phyloP scores from a whole-genome alignment of 768 basidiomycete genomes.

The Mycena alexandri region DNA sequence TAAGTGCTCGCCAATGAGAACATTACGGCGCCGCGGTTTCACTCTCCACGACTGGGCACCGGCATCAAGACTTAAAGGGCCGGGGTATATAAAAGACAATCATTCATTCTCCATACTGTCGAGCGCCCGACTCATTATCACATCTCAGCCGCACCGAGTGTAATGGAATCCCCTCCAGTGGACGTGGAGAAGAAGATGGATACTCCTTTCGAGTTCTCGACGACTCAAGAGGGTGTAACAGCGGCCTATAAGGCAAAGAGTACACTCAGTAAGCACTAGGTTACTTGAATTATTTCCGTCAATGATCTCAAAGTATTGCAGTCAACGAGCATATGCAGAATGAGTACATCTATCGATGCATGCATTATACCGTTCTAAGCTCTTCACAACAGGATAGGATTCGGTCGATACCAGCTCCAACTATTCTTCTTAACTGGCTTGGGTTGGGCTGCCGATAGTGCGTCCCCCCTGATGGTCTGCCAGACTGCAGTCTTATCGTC shows the following conservation, averaged over 20 bases:
- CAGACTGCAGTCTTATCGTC: constrained; percentile 3
- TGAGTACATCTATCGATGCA: constrained; percentile 48
- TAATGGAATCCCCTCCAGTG: constrained; percentile 19
- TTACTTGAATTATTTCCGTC: constrained; percentile 13
- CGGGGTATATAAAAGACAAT: constrained; percentile 15
- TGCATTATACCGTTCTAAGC: constrained; percentile 2
- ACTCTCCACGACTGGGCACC: constrained; percentile 6
- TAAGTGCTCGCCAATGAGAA: no score
- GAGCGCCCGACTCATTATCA: constrained; percentile 16
- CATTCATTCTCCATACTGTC: constrained; percentile 17
- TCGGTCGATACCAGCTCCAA: constrained; percentile 63
- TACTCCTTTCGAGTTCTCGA: constrained; percentile 17
- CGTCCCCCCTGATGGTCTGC: constrained; percentile 33
- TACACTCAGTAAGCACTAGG: constrained; percentile 15
- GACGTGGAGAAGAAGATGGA: constrained; percentile 19
- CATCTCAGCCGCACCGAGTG: constrained; percentile 9
- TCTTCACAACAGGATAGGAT: constrained; percentile 55
- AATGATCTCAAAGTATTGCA: constrained; percentile 35
- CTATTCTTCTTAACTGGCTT: constrained; percentile 61
- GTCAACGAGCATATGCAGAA: constrained; percentile 62
- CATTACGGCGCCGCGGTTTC: no score
- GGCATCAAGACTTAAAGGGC: constrained; percentile 9
- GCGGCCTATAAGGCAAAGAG: constrained; percentile 19
- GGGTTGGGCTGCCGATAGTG: constrained; percentile 65
- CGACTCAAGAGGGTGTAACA: constrained; percentile 17